A percentile compares a stretch with the other conserved stretches of the same genome.
These are phyloP conservation scores for Brassica balearica DNA, from an alignment of 441 rosid genomes.

Conservation along the genomic window DNA sequence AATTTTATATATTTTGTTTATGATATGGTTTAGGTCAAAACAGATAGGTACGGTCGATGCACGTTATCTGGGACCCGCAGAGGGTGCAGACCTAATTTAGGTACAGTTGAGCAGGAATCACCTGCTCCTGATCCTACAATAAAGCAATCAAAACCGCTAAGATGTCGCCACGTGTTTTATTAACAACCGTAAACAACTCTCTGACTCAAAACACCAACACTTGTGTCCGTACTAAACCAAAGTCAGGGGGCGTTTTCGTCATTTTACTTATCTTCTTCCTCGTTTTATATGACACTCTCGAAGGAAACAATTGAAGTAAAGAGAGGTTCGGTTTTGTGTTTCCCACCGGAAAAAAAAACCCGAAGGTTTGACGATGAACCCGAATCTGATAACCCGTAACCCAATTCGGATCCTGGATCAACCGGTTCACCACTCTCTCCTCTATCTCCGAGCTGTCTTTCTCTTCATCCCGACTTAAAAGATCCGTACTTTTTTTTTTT, in stretches of 20 bases:
- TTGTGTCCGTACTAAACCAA: constrained; percentile 25
- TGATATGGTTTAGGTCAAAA: constrained; percentile 36
- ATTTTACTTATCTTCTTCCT: constrained; percentile 5
- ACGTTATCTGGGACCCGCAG: constrained; percentile 48
- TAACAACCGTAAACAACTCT: neutral
- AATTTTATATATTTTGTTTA: neutral
- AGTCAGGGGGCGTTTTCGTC: constrained; percentile 35
- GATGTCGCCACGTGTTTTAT: constrained; percentile 15
- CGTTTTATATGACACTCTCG: constrained; percentile 30
- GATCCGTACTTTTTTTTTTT: neutral
- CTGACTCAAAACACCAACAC: neutral
- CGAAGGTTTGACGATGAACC: constrained; percentile 50
- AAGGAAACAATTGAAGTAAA: constrained; percentile 6
- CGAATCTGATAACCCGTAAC: constrained; percentile 38
- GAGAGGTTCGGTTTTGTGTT: constrained; percentile 28
- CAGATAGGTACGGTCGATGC: constrained; percentile 66
- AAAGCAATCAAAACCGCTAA: neutral
- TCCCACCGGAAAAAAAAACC: constrained; percentile 21
- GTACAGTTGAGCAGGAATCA: constrained; percentile 36
- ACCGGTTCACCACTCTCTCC: constrained; percentile 61
- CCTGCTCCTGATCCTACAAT: constrained; percentile 11
- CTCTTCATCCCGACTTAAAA: constrained; percentile 77
- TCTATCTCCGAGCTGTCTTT: constrained; percentile 79
- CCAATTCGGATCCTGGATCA: constrained; percentile 41
- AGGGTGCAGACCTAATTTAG: constrained; percentile 24